These are phyloP conservation scores for Physcia stellaris DNA, from an alignment of 495 filamentous ascomycete species.

Conservation along the genomic window DNA sequence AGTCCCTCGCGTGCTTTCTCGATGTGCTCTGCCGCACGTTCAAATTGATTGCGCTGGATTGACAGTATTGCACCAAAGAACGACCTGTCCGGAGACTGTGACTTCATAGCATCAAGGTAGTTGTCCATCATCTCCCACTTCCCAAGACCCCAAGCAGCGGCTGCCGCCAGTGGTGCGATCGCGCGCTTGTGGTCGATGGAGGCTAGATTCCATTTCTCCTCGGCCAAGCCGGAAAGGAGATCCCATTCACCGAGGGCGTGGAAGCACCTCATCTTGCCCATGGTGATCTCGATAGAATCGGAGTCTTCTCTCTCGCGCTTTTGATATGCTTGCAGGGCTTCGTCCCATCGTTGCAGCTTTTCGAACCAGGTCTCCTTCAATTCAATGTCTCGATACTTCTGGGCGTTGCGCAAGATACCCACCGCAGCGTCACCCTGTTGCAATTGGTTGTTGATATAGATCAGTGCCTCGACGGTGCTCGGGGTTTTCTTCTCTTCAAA, in stretches of 20 bases:
- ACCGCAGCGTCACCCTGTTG: constrained; percentile 97
- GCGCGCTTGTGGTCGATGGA: constrained; percentile 67
- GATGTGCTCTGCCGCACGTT: constrained; percentile 71
- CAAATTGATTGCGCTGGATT: constrained; percentile 88
- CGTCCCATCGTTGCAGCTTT: constrained; percentile 95
- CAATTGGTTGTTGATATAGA: constrained; percentile 96
- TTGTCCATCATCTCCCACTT: constrained; percentile 98
- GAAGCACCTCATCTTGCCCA: constrained; percentile 98
- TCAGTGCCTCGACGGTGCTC: constrained; percentile 90
- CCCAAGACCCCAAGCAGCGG: constrained; percentile 91
- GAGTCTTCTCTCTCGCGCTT: constrained; percentile 60
- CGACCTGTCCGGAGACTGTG: constrained; percentile 78
- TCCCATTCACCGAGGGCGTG: constrained; percentile 98
- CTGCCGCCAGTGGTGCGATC: constrained; percentile 86
- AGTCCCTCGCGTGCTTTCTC: constrained; percentile 84
- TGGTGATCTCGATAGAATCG: constrained; percentile 75
- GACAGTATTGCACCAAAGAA: constrained; percentile 95
- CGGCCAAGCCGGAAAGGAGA: constrained; percentile 68
- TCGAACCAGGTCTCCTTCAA: constrained; percentile 97
- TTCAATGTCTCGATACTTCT: constrained; percentile 87
- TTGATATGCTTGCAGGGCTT: constrained; percentile 85
- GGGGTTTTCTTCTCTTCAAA: constrained; percentile 95
- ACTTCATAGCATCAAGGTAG: constrained; percentile 88
- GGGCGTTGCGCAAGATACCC: constrained; percentile 87
- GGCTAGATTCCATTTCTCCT: constrained; percentile 86